Percentiles rank a stretch among this genome's conserved stretches.
phyloP scores from a whole-genome alignment of 176 grass and related monocot genomes.

The Raddia distichophylla region DNA sequence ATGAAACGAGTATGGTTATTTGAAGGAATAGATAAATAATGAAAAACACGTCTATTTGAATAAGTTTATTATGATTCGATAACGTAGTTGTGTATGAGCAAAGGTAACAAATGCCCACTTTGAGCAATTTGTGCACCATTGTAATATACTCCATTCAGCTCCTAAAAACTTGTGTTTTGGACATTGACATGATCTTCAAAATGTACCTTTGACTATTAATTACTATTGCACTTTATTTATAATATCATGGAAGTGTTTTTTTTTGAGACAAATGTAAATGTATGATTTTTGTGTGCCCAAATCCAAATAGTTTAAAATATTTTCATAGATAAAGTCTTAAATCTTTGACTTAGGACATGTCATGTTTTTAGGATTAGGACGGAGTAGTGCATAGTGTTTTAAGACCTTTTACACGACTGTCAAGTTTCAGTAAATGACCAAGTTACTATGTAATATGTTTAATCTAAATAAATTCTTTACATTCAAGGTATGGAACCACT shows the following conservation, averaged over 20 bases:
- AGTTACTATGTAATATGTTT: background rate
- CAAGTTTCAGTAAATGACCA: background rate
- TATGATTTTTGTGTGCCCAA: too few species aligned
- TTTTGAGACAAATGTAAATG: too few species aligned
- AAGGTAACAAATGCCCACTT: background rate
- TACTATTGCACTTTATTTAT: too few species aligned
- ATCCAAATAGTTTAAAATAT: too few species aligned
- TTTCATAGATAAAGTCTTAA: too few species aligned
- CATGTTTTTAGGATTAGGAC: too few species aligned
- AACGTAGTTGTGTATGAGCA: background rate
- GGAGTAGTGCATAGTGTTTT: background rate
- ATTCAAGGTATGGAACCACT: conserved; percentile 78
- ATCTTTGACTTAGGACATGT: too few species aligned
- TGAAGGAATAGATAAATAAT: background rate
- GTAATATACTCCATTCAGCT: background rate
- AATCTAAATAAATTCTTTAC: conserved; percentile 43
- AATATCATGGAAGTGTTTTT: too few species aligned
- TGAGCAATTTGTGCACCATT: background rate
- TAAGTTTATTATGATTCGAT: background rate
- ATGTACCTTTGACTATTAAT: too few species aligned
- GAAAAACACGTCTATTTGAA: background rate
- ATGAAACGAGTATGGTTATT: background rate
- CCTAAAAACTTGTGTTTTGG: too few species aligned
- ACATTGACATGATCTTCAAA: too few species aligned
- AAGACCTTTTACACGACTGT: background rate